These are phyloP conservation scores for Hericium alpestre DNA, from an alignment of 768 basidiomycete genomes.

Conservation along the genomic window DNA sequence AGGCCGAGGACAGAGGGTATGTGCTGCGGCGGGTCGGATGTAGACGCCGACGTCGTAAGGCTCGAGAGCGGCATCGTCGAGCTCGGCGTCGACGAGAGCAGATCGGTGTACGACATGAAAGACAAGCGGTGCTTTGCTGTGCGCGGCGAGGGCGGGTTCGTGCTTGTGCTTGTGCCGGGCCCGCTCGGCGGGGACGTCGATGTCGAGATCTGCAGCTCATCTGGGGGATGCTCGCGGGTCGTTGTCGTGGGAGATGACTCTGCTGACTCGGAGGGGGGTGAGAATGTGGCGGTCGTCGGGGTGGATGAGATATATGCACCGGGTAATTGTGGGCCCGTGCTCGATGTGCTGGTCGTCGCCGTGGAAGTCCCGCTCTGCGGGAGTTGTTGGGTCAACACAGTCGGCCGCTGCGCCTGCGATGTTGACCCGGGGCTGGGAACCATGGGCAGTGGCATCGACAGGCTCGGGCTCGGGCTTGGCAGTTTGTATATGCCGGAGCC, in stretches of 20 bases:
- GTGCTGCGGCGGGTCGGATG: conserved; percentile 61
- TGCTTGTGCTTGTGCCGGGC: conserved; percentile 19
- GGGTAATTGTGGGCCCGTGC: conserved; percentile 15
- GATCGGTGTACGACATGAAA: conserved; percentile 82
- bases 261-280: conserved; percentile 13
- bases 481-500: conserved; percentile 8
- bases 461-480: conserved; percentile 14
- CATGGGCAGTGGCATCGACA: conserved; percentile 9
- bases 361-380: conserved; percentile 15
- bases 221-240: neutral
- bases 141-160: conserved; percentile 37
- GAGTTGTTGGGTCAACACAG: conserved; percentile 3
- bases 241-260: conserved; percentile 7
- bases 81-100: conserved; percentile 68
- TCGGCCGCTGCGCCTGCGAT: neutral
- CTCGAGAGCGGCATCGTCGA: conserved; percentile 62
- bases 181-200: conserved; percentile 14
- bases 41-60: conserved; percentile 52
- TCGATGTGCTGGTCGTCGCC: conserved; percentile 24
- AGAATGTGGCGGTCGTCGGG: conserved; percentile 15
- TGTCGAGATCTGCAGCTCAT: conserved; percentile 5
- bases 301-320: conserved; percentile 15
- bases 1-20: conserved; percentile 50
- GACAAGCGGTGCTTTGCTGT: conserved; percentile 60
- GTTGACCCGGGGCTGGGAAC: neutral